Base-by-base conservation (phyloP, 805 yeast genomes). In the Ogataea polymorpha region DNA sequence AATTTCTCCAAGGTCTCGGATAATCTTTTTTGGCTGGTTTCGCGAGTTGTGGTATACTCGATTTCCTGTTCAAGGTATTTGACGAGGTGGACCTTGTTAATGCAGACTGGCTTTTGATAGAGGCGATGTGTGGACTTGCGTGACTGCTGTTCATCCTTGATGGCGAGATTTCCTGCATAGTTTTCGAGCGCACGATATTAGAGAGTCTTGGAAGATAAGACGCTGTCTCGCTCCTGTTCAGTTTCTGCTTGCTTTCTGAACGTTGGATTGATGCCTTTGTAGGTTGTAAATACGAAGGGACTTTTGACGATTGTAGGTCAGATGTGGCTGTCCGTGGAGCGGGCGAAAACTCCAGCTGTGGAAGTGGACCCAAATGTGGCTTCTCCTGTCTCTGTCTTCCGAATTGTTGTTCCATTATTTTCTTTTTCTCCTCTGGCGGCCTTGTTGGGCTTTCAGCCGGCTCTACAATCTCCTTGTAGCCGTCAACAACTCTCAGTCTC, bases 361-460 rank as follows among this genome's bases (percentile, higher is more conserved):
- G 49, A 9, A 41, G 28, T 2, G 43, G 33, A 2, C 36, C 41
- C 24, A 37, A 14, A 6, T 28, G 25, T 17, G 35, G 41, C 16
- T 35, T 30, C 9, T 35, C 42, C 9, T 10, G 23, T 15, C 37
- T 40, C 13, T 47, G 29, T 25, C 41, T 45, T n/a, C 40, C 31
- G 23, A 54, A 27, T 17, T 56, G 56, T 23, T 46, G 52, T 9
- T 50, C 51, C 44, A 51, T 49, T 16, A 56, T 44, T 21, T 45
- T 44, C 16, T 52, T 45, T 25, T 52, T 56, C 29, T 58, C 60
- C 11, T 37, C 45, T 8, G 47, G 44, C 3, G 61, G 42, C 36
- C 56, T 52, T 4, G 65, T 60, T 3, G 65, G 65, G 38, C 62
- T 58, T 7, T 58, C 59, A 24, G 21, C 17, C 5, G 42, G 34